Evolutionary conservation across 371 early-diverging fungal species (phyloP).

Genomic region (Mucor sp.): DNA sequence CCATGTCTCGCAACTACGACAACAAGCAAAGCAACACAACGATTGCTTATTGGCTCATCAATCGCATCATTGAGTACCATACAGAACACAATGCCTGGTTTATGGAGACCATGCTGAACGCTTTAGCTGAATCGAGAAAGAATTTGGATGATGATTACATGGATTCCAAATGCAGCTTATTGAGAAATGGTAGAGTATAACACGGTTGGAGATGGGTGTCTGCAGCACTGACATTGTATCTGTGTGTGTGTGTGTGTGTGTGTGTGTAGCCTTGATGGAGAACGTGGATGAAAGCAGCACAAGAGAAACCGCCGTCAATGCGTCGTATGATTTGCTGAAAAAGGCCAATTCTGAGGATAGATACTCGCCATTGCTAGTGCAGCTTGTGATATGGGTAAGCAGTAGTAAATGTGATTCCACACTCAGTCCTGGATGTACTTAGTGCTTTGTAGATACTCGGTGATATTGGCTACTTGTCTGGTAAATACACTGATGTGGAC

Average conservation of each 20-base stretch:
- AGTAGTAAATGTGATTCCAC: not conserved
- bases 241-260: no score
- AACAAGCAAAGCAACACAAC: not conserved
- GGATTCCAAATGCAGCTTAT: constrained; percentile 19
- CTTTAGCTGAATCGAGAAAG: constrained; percentile 17
- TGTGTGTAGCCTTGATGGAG: constrained; percentile 11
- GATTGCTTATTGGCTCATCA: constrained; percentile 29
- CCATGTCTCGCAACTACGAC: constrained; percentile 11
- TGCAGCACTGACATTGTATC: not conserved
- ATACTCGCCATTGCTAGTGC: constrained; percentile 14
- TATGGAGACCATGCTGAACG: constrained; percentile 15
- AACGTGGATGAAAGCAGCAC: constrained; percentile 9
- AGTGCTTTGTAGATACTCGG: constrained; percentile 22
- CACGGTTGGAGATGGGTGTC: no score
- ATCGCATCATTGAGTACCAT: constrained; percentile 19
- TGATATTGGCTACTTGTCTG: constrained; percentile 35
- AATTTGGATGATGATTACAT: constrained; percentile 26
- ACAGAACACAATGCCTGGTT: constrained; percentile 14
- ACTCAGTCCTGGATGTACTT: no score
- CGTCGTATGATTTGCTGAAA: constrained; percentile 5
- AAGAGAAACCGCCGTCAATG: constrained; percentile 22
- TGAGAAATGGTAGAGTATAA: constrained; percentile 8
- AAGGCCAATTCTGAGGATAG: constrained; percentile 3
- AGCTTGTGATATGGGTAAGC: constrained; percentile 29
- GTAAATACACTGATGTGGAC: constrained; percentile 22